A percentile compares a stretch with the other conserved stretches of the same genome.
These are phyloP conservation scores for Mrakia frigida DNA, from an alignment of 768 basidiomycete species.

Conservation along the genomic window DNA sequence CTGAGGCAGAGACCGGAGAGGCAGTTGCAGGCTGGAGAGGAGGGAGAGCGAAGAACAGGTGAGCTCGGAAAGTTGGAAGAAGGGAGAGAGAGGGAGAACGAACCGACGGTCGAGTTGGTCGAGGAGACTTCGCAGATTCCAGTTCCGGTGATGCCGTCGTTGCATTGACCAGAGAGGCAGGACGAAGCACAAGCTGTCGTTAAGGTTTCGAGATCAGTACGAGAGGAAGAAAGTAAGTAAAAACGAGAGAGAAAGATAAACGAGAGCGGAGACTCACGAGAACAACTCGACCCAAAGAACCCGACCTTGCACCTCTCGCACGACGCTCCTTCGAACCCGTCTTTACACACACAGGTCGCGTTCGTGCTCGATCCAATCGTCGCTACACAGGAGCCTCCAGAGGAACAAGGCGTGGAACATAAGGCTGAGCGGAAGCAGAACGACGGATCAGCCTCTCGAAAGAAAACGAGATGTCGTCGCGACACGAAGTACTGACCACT, in stretches of 20 bases:
- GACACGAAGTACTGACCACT: constrained; percentile 48
- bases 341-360: constrained; percentile 65
- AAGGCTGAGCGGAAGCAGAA: constrained; percentile 43
- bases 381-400: constrained; percentile 64
- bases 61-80: too few relatives aligned
- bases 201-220: not conserved
- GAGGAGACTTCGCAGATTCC: constrained; percentile 63
- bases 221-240: too few relatives aligned
- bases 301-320: constrained; percentile 73
- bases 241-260: constrained; percentile 49
- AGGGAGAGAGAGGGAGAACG: not conserved
- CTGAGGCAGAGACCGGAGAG: constrained; percentile 69
- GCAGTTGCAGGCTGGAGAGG: constrained; percentile 63
- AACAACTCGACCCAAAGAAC: constrained; percentile 69
- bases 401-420: constrained; percentile 71
- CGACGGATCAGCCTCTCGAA: not conserved
- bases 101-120: constrained; percentile 44
- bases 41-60: not conserved
- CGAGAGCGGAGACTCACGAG: constrained; percentile 38
- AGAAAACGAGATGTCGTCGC: not conserved
- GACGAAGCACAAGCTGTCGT: constrained; percentile 49
- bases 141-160: constrained; percentile 71
- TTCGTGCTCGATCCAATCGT: constrained; percentile 37
- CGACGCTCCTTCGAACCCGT: constrained; percentile 69
- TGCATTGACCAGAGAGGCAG: constrained; percentile 50